Evolutionary conservation across 169 alveolate genomes (phyloP).

Genomic region (Eimeria zaria): DNA sequence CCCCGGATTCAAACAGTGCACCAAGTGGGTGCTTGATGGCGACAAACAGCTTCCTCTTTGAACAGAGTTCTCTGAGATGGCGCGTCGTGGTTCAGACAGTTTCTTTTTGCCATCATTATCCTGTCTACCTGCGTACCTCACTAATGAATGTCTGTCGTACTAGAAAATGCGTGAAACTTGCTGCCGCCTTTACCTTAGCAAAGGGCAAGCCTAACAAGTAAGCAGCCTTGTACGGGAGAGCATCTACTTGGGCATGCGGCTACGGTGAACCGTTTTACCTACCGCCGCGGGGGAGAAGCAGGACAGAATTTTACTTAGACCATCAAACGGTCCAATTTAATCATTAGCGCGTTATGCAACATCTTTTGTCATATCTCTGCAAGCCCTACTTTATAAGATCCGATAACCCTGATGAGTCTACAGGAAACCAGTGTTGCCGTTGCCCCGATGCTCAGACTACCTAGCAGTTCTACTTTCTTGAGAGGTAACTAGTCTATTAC

Average conservation of each 20-base stretch:
- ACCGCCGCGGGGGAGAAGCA: neutral
- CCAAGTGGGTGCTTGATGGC: constrained; percentile 81
- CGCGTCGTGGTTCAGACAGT: neutral
- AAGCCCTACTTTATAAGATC: neutral
- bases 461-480: neutral
- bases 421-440: neutral
- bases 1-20: constrained; percentile 82
- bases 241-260: neutral
- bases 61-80: neutral
- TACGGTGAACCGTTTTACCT: neutral
- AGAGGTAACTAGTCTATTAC: neutral
- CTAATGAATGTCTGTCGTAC: neutral
- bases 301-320: neutral
- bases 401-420: neutral
- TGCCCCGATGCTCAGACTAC: neutral
- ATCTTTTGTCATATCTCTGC: neutral
- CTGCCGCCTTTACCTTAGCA: neutral
- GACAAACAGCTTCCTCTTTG: constrained; percentile 71
- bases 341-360: neutral
- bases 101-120: neutral
- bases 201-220: neutral
- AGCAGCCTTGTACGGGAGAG: neutral
- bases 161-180: too few relatives aligned
- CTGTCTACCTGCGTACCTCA: neutral
- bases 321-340: neutral